A percentile compares a stretch with the other conserved stretches of the same genome.
These are phyloP conservation scores for Hydrangea macrophylla DNA, from an alignment of 148 eudicot genomes.

Conservation along the genomic window DNA sequence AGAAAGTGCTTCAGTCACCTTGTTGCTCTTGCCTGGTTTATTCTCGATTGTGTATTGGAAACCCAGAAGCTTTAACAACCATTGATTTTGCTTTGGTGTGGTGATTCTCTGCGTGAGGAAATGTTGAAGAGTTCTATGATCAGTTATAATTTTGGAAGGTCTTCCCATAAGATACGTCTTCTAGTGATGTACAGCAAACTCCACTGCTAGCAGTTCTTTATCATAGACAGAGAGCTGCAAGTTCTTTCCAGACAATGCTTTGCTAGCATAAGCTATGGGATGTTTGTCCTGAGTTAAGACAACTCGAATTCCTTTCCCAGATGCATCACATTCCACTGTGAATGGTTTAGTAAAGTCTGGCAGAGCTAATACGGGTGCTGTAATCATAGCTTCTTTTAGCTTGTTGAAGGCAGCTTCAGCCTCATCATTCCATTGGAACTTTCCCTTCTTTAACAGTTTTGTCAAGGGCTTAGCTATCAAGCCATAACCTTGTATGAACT, in stretches of 20 bases:
- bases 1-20: no score
- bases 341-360: neutral
- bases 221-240: neutral
- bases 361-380: conserved; percentile 1
- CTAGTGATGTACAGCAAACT: neutral
- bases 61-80: no score
- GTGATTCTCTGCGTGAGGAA: no score
- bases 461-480: neutral
- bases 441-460: neutral
- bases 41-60: neutral
- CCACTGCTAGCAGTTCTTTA: conserved; percentile 1
- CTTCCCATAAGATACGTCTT: no score
- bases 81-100: no score
- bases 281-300: no score
- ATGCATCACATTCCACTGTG: neutral
- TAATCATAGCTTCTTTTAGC: neutral
- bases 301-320: neutral
- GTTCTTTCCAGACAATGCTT: neutral
- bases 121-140: no score
- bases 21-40: neutral
- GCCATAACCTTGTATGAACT: neutral
- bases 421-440: neutral
- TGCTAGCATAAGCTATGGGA: no score
- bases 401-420: neutral
- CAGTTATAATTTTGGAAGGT: no score